Conservation (phyloP, 225 moss, liverwort and hornwort genomes). For the Climacium dendroides region DNA sequence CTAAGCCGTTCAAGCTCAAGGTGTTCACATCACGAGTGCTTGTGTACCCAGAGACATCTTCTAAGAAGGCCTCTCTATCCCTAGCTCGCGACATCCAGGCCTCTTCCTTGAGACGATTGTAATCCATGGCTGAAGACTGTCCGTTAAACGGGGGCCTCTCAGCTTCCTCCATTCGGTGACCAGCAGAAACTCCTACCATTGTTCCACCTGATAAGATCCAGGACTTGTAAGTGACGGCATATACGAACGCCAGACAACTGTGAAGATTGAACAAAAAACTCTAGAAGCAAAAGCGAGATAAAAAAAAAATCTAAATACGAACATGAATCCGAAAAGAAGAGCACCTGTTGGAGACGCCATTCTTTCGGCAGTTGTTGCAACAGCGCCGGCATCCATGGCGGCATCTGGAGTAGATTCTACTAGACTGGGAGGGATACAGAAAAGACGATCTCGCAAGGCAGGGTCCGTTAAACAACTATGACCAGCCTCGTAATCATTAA, state of each 20-base stretch:
- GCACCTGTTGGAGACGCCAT: slow-evolving; percentile 12
- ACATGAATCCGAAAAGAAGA: background rate
- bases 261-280: background rate
- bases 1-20: slow-evolving; percentile 55
- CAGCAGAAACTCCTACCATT: background rate
- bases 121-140: slow-evolving; percentile 16
- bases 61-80: slow-evolving; percentile 60
- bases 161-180: slow-evolving; percentile 5
- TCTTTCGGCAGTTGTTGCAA: slow-evolving; percentile 14
- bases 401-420: slow-evolving; percentile 44
- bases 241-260: background rate
- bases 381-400: slow-evolving; percentile 23
- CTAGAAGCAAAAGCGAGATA: background rate
- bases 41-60: slow-evolving; percentile 57
- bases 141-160: slow-evolving; percentile 13
- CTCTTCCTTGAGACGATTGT: slow-evolving; percentile 49
- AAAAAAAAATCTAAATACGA: background rate
- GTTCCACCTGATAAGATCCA: slow-evolving; percentile 5
- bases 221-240: background rate
- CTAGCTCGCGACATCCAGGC: slow-evolving; percentile 54
- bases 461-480: slow-evolving; percentile 55
- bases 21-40: slow-evolving; percentile 63
- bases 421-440: slow-evolving; percentile 63
- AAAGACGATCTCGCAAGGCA: slow-evolving; percentile 61
- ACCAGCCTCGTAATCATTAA: slow-evolving; percentile 67